Evolutionary conservation across 805 yeast genomes (phyloP).

Genomic region (Blastobotrys attinorum): DNA sequence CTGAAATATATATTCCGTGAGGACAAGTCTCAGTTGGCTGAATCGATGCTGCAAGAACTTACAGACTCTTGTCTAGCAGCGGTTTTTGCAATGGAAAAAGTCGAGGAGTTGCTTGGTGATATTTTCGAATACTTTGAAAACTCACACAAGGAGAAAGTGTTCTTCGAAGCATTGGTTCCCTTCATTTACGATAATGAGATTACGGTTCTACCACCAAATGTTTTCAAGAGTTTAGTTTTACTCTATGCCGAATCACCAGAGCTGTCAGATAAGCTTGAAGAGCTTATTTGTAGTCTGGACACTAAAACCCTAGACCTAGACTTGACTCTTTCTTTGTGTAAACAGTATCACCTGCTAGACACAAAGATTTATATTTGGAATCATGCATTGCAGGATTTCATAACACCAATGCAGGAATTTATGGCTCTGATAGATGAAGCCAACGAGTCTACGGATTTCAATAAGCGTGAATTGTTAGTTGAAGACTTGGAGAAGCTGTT

Average conservation of each 20-base stretch:
- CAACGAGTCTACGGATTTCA: slow-evolving; percentile 7
- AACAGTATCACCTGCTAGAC: slow-evolving; percentile 47
- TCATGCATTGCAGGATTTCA: slow-evolving; percentile 56
- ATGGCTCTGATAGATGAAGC: slow-evolving; percentile 27
- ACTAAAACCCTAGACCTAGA: slow-evolving; percentile 68
- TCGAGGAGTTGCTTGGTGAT: slow-evolving; percentile 27
- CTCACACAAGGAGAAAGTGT: slow-evolving; percentile 31
- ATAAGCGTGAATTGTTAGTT: slow-evolving; percentile 14
- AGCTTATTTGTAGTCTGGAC: slow-evolving; percentile 62
- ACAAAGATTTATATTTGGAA: slow-evolving; percentile 68
- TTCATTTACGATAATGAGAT: slow-evolving; percentile 43
- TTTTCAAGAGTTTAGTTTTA: slow-evolving; percentile 55
- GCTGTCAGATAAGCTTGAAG: slow-evolving; percentile 48
- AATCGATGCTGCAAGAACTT: slow-evolving; percentile 20
- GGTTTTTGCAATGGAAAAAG: slow-evolving; percentile 31
- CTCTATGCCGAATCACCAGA: slow-evolving; percentile 34
- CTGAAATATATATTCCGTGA: slow-evolving; percentile 34
- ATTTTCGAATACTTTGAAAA: slow-evolving; percentile 38
- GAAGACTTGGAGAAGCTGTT: slow-evolving; percentile 33
- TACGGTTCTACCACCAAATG: slow-evolving; percentile 47
- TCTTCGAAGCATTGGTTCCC: slow-evolving; percentile 46
- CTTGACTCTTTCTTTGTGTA: slow-evolving; percentile 57
- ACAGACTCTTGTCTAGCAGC: slow-evolving; percentile 36
- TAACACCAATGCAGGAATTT: slow-evolving; percentile 62
- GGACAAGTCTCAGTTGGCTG: slow-evolving; percentile 19